Evolutionary conservation across 139 green algal species (phyloP), one percentile per base, ranked within the genome.

Genomic region (Zygnema cylindricum): DNA sequence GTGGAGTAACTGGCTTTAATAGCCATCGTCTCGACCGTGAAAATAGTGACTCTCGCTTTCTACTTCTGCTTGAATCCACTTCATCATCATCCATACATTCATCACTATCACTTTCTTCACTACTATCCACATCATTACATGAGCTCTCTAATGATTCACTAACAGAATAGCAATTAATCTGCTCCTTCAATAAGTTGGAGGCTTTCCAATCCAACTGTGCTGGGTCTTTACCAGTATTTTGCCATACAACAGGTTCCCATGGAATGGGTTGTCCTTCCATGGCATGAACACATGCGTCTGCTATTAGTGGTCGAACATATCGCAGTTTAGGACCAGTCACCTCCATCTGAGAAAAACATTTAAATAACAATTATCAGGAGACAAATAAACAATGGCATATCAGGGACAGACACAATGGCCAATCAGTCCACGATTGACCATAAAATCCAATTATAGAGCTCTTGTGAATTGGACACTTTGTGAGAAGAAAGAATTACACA

Each of bases 241-340:
- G 71, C 71, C 71, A 79, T 16, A 43, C 38, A 7, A 79, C 36
- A 11, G 38, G 38, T 16, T 79, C 71, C 71, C 71, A 54, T 41
- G 71, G 71, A 3, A 79, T 41, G 11, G 36, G 71, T 16, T 79
- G 71, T 16, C 38, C 71, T 11, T 41, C 71, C 71, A 79, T 79
- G 3, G 71, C 71, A 79, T 54, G 71, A 3, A 79, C 71, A 11
- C 36, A 41, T 43, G 71, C 71, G 71, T 79, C 71, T 54, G 71
- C 71, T 7, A 79, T 79, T 23, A 43, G 36, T 3, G 71, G 71
- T 16, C 71, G 71, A 41, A 79, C 36, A 41, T n/a, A 41, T 43
- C 71, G 71, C 16, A 79, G 16, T 16, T 79, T 79, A 16, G 36
- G 36, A 16, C 71, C 71, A 25, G 71, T 54, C 3, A 41, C 16